These are phyloP conservation scores for Neodidymelliopsis sp. DNA, from an alignment of 2,329 filamentous ascomycete species.

Conservation along the genomic window DNA sequence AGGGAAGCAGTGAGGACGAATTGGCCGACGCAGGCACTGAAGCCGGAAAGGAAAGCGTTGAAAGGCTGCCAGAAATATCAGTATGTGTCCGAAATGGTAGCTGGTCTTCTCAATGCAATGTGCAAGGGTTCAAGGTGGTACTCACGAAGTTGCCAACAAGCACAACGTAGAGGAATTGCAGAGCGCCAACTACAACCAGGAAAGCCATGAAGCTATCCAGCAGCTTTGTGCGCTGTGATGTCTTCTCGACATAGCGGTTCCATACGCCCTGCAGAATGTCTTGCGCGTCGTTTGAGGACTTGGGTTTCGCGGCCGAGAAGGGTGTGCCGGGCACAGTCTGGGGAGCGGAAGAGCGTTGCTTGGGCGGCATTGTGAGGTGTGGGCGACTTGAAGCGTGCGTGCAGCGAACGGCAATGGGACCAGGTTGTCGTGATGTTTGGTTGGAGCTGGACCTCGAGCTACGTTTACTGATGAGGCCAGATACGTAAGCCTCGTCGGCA, in stretches of 20 bases:
- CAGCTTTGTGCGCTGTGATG: constrained; percentile 89
- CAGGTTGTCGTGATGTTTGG: constrained; percentile 17
- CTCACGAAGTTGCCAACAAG: constrained; percentile 93
- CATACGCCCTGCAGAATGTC: constrained; percentile 75
- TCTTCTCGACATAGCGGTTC: constrained; percentile 79
- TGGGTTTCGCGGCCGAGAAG: constrained; percentile 34
- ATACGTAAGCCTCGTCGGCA: constrained; percentile 25
- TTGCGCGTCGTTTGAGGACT: constrained; percentile 47
- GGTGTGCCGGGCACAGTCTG: constrained; percentile 26
- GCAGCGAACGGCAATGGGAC: constrained; percentile 8
- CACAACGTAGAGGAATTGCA: constrained; percentile 94
- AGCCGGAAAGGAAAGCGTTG: constrained; percentile 97
- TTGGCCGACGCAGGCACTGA: constrained; percentile 92
- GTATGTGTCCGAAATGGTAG: background rate
- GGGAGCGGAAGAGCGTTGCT: constrained; percentile 34
- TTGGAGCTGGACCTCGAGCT: constrained; percentile 22
- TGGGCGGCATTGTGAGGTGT: constrained; percentile 40
- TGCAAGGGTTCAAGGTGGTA: constrained; percentile 31
- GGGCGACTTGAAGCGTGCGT: constrained; percentile 2
- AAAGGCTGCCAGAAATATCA: constrained; percentile 74
- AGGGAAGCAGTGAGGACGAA: constrained; percentile 93
- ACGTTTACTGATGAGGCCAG: constrained; percentile 34
- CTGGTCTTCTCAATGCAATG: background rate
- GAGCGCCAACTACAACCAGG: constrained; percentile 80
- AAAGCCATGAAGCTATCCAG: constrained; percentile 92